Evolutionary conservation across 208 protist genomes (phyloP), one percentile per base, ranked within the genome.

Genomic region (Crithidia fasciculata): DNA sequence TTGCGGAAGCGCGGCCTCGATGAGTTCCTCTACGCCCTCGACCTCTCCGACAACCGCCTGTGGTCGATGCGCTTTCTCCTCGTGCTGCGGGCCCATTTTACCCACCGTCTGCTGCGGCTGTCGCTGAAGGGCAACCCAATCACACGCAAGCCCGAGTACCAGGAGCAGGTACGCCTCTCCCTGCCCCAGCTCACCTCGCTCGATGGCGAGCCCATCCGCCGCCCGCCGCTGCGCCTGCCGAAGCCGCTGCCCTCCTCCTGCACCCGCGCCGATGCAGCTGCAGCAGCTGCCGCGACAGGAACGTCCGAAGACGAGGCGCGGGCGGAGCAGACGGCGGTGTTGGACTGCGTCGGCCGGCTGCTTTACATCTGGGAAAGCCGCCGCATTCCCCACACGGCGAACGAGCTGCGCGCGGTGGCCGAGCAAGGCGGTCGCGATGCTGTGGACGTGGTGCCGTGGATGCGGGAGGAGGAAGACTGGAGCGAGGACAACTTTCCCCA

Each of bases 141-240:
- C 68, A 96, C 92, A 5, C 83, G 80, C 37, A 96, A 96, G 76
- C 92, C 92, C 5, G 89, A 94, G 67, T 96, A 96, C 69, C 84
- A 89, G 63, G 92, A 93, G 65, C 92, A 96, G 74, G 88, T 96
- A 43, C 87, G 92, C 8, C 67, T 65, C 37, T 91, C 83, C 7
- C 81, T 96, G n/a, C 92, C 92, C 2, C 78, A 75, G 58, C 83
- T 96, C 39, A 92, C 85, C 12, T 90, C 85, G 37, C 79, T 96
- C 8, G 92, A 96, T 59, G 89, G 92, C 2, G 82, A 79, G 74
- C 73, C 83, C 2, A 94, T 96, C 45, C 92, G 92, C 36, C 87
- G 88, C 0, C 86, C 92, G 18, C 88, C 89, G 56, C 82, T 96
- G 54, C 73, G 70, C 15, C 60, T 93, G 50, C 89, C 89, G 16